Evolutionary conservation across 352 stramenopile species (phyloP).

Genomic region (Thraustochytrium striatum): DNA sequence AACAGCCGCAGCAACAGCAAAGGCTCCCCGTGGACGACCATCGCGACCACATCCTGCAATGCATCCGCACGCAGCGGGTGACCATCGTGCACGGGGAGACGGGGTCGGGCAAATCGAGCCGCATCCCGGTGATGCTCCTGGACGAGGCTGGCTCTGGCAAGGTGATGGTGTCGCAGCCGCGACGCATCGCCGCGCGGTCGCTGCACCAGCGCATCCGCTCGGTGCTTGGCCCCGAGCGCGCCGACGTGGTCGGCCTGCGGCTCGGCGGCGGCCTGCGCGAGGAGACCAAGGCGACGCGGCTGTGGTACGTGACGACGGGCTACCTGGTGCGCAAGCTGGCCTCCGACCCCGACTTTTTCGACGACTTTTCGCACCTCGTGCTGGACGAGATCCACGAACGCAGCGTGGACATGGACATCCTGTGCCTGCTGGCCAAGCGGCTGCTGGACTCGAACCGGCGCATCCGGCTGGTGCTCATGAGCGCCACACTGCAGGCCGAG

Average conservation of each 20-base stretch:
- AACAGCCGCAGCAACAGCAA: not conserved
- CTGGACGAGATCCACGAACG: constrained; percentile 92
- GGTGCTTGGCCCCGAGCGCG: constrained; percentile 57
- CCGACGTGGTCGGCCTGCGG: constrained; percentile 62
- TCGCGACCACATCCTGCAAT: constrained; percentile 73
- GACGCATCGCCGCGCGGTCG: constrained; percentile 87
- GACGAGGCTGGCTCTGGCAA: constrained; percentile 72
- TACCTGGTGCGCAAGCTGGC: constrained; percentile 86
- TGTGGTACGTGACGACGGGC: constrained; percentile 72
- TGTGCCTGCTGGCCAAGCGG: constrained; percentile 81
- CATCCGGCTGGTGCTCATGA: constrained; percentile 80
- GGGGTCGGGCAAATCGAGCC: constrained; percentile 92
- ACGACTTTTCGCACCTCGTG: constrained; percentile 85
- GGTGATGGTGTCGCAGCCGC: constrained; percentile 90
- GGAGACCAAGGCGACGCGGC: constrained; percentile 71
- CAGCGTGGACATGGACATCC: constrained; percentile 89
- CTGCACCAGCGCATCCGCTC: constrained; percentile 73
- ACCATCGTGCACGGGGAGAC: constrained; percentile 87
- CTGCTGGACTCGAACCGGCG: constrained; percentile 59
- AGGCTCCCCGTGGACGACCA: constrained; percentile 78
- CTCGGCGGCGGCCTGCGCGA: constrained; percentile 70
- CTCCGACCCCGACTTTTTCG: constrained; percentile 68
- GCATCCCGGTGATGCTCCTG: constrained; percentile 87
- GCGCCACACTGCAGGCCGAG: constrained; percentile 87
- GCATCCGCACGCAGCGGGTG: constrained; percentile 71